Percentiles rank a stretch among this genome's conserved stretches.
Conservation (phyloP, 1,284 basidiomycete species). For the Leccinum subrobustum region DNA sequence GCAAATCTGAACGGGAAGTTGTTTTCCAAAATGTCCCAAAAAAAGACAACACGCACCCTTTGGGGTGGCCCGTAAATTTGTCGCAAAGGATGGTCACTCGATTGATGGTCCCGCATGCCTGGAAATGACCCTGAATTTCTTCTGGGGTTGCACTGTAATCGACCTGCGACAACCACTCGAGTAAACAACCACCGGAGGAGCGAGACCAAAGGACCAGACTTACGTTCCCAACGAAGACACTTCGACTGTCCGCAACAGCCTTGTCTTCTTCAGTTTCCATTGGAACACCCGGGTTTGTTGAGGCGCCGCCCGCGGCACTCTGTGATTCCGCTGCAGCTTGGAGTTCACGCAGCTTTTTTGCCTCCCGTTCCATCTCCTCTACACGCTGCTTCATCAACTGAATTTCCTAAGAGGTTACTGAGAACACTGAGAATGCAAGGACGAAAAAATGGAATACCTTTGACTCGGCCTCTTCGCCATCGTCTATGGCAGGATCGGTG, state of each 20-base stretch:
- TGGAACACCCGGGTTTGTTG: constrained; percentile 41
- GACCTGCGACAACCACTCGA: constrained; percentile 56
- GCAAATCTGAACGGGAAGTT: constrained; percentile 68
- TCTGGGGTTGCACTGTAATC: constrained; percentile 98
- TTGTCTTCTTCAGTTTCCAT: constrained; percentile 80
- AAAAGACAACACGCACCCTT: constrained; percentile 67
- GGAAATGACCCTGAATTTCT: constrained; percentile 98
- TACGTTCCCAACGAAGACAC: constrained; percentile 97
- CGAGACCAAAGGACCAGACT: constrained; percentile 35
- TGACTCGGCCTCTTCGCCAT: constrained; percentile 58
- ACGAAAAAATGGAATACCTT: constrained; percentile 39
- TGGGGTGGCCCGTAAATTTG: constrained; percentile 99
- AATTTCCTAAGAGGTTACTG: constrained; percentile 56
- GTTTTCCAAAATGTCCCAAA: constrained; percentile 1
- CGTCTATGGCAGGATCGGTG: constrained; percentile 45
- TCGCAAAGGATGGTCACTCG: constrained; percentile 99
- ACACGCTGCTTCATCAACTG: constrained; percentile 90
- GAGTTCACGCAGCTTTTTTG: constrained; percentile 85
- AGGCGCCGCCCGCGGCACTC: constrained; percentile 39
- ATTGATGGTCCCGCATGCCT: constrained; percentile 97
- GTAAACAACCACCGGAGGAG: constrained; percentile 9
- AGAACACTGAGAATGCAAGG: constrained; percentile 2
- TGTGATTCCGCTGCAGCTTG: constrained; percentile 83
- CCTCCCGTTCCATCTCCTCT: constrained; percentile 91
- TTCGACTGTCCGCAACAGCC: constrained; percentile 80